phyloP scores from a whole-genome alignment of 2,329 filamentous ascomycete genomes.

The Paramyrothecium sp. region DNA sequence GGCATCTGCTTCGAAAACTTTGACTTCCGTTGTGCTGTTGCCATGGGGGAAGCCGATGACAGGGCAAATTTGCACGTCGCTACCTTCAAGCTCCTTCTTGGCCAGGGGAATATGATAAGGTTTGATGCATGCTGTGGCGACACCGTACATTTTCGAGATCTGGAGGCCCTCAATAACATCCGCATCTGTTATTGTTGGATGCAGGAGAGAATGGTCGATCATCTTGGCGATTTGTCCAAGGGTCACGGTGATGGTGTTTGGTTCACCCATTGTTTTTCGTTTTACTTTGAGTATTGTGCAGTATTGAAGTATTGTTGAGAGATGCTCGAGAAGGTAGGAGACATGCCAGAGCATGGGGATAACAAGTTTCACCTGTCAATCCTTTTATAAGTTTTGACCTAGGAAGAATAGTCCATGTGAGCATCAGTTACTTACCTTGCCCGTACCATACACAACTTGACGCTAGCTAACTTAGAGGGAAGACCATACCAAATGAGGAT shows the following conservation, averaged over 20 bases:
- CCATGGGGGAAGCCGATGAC: conserved; percentile 63
- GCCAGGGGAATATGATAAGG: conserved; percentile 53
- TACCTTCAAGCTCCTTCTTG: conserved; percentile 42
- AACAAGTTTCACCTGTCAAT: too few relatives aligned
- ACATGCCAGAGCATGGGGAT: too few relatives aligned
- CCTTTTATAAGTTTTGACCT: too few relatives aligned
- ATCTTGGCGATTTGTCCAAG: conserved; percentile 47
- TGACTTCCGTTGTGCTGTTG: conserved; percentile 51
- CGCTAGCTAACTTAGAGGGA: too few relatives aligned
- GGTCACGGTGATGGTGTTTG: conserved; percentile 35
- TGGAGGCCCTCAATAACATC: conserved; percentile 49
- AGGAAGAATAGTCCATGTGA: too few relatives aligned
- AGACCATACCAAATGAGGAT: too few relatives aligned
- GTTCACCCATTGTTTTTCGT: too few relatives aligned
- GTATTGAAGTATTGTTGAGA: too few relatives aligned
- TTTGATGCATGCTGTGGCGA: conserved; percentile 58
- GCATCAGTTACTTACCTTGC: too few relatives aligned
- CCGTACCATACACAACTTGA: too few relatives aligned
- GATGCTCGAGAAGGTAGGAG: too few relatives aligned
- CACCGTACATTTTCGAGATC: conserved; percentile 43
- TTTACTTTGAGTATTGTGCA: too few relatives aligned
- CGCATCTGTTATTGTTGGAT: conserved; percentile 59
- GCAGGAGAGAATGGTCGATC: conserved; percentile 62
- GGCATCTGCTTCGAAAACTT: conserved; percentile 49
- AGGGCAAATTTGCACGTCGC: conserved; percentile 50